Evolutionary conservation across 441 rosid genomes (phyloP), one percentile per base, ranked within the genome.

Genomic region (Erysimum cheiri): DNA sequence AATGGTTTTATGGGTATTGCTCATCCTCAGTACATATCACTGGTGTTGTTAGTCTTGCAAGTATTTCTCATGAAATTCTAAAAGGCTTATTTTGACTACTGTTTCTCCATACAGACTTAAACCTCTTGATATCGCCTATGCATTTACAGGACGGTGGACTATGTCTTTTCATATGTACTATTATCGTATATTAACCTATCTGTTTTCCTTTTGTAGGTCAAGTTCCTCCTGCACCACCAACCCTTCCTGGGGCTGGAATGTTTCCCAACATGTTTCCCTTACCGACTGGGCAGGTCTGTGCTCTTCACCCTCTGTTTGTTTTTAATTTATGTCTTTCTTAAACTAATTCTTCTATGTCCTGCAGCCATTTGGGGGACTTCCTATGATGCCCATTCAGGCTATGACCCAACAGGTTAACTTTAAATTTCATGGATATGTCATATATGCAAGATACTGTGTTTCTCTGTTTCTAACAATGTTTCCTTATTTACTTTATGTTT

Each of bases 361-460:
- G 78, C 90, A 84, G 92, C 89, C 78, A 67, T 92, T 87, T 77
- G 92, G 88, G 48, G 83, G 92, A 57, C 82, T 92, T 53, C 83
- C 98, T 52, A 79, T 89, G 74, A 92, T 95, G 97, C 99, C 99
- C 44, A 86, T 90, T 71, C 99, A 95, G 77, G 97, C 98, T 50
- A 95, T 95, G 99, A 92, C 99, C 63, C 99, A 95, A 80, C 99
- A 92, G 98, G 98, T 92, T 75, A 14, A 83, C 60, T 54, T 8
- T 55, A 59, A 29, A 49, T 28, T 10, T 61, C 58, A 50, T 64
- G 11, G 10, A 13, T 63, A 10, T 63, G 48, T 46, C 31, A 4
- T 47, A 19, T 40, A 41, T 60, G 37, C 35, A 46, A 36, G 17
- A 41, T 52, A 48, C 31, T 58, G 1, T 24, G 32, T 59, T 48